phyloP scores from a whole-genome alignment of 2,329 filamentous ascomycete genomes.

The Trichoderma polysporum region DNA sequence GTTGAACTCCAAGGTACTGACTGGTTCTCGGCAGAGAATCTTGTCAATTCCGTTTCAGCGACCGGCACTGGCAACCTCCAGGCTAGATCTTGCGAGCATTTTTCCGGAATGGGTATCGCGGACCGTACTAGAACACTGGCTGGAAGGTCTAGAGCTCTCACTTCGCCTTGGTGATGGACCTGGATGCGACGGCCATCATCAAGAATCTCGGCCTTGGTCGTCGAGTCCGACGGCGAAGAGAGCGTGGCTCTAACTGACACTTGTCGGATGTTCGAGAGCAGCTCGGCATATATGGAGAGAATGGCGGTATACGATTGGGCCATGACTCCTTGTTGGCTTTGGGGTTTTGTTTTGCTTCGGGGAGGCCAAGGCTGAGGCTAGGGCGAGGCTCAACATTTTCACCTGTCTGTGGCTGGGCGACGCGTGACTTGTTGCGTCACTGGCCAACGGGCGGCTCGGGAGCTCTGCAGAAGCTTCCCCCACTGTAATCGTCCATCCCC shows the following conservation, averaged over 20 bases:
- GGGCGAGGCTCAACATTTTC: not conserved
- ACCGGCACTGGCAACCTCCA: slow-evolving; percentile 54
- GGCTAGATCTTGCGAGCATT: slow-evolving; percentile 39
- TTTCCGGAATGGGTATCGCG: slow-evolving; percentile 39
- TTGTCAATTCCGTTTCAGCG: slow-evolving; percentile 26
- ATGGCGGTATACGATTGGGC: slow-evolving; percentile 4
- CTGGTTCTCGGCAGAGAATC: slow-evolving; percentile 39
- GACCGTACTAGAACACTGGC: slow-evolving; percentile 38
- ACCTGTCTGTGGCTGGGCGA: slow-evolving; percentile 7
- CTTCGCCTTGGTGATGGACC: slow-evolving; percentile 47
- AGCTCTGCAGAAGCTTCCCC: slow-evolving; percentile 8
- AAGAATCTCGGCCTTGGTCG: slow-evolving; percentile 46
- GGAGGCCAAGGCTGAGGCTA: not conserved
- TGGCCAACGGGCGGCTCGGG: not conserved
- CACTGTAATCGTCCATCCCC: slow-evolving; percentile 10
- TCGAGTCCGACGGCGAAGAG: slow-evolving; percentile 41
- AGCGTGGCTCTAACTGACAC: slow-evolving; percentile 59
- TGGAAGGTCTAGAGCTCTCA: slow-evolving; percentile 43
- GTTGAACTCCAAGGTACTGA: slow-evolving; percentile 57
- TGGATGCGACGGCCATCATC: slow-evolving; percentile 46
- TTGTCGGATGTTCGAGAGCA: slow-evolving; percentile 63
- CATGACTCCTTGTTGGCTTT: slow-evolving; percentile 22
- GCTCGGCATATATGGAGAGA: slow-evolving; percentile 60
- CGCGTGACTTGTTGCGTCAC: slow-evolving; percentile 20
- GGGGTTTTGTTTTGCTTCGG: not conserved